phyloP scores from a whole-genome alignment of 257 asterid genomes.

The Coffea eugenioides region DNA sequence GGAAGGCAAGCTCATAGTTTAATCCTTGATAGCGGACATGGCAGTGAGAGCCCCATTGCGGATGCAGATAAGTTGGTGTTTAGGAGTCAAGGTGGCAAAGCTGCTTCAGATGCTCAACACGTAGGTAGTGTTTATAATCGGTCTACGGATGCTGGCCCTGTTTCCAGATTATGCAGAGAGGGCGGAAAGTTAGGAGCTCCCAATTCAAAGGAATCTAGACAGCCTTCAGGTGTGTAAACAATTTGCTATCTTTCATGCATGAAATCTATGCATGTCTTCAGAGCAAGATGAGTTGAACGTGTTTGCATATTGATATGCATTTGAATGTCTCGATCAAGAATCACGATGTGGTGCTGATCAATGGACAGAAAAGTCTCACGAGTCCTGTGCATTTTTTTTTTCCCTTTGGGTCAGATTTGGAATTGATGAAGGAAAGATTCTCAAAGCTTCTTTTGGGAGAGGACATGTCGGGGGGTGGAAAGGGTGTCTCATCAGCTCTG shows the following conservation, averaged over 20 bases:
- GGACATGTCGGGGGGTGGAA: slow-evolving; percentile 95
- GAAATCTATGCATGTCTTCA: neutral
- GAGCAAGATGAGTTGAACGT: neutral
- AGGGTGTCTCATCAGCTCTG: slow-evolving; percentile 89
- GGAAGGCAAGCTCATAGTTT: slow-evolving; percentile 34
- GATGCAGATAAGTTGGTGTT: slow-evolving; percentile 23
- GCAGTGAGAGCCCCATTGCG: slow-evolving; percentile 18
- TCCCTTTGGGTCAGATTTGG: slow-evolving; percentile 47
- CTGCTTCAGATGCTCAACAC: slow-evolving; percentile 25
- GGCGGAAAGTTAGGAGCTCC: slow-evolving; percentile 14
- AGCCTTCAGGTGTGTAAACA: slow-evolving; percentile 35
- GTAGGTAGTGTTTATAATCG: slow-evolving; percentile 23
- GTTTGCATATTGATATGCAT: neutral
- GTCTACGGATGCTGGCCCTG: slow-evolving; percentile 22
- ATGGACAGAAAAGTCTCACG: neutral
- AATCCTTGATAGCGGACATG: slow-evolving; percentile 33
- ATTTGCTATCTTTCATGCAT: neutral
- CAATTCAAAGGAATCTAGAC: slow-evolving; percentile 26
- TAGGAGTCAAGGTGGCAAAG: slow-evolving; percentile 24
- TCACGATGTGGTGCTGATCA: neutral
- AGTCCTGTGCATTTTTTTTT: neutral
- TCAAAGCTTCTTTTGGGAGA: slow-evolving; percentile 83
- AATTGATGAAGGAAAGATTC: slow-evolving; percentile 71
- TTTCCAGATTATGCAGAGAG: slow-evolving; percentile 26
- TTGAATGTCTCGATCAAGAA: neutral